Evolutionary conservation across 2,329 filamentous ascomycete species (phyloP), one percentile per base, ranked within the genome.

Genomic region (Ophiognomonia clavigignenti-juglandacearum): DNA sequence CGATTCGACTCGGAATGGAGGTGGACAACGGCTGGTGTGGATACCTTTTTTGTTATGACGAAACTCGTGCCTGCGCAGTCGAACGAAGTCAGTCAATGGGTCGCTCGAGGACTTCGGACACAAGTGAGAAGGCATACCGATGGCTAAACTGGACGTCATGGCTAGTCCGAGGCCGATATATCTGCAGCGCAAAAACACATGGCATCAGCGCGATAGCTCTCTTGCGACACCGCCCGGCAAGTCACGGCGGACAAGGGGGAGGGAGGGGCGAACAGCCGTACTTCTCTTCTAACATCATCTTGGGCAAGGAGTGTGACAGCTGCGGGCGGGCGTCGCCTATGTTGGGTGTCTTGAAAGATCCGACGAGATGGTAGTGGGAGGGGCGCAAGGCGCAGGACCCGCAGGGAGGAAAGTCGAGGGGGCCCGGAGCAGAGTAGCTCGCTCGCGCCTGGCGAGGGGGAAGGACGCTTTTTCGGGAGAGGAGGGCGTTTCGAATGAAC

Each of bases 21-120:
- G n/a, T n/a, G n/a, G n/a, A n/a, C n/a, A n/a, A n/a, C n/a, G 36
- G 42, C 24, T n/a, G 24, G 18, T 19, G 29, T 41, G 37, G 38
- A 66, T 72, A 93, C 88, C 80, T 96, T 97, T 73, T 98, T 98
- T 39, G 95, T 98, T 61, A 98, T 96, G 57, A 98, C 92, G 68
- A 98, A 98, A 78, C 91, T 96, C 43, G 88, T 90, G 62, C 90
- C 89, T 93, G 58, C 36, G 37, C 50, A 35, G 49, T 32, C 34
- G 37, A 45, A 39, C 44, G 3, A 43, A 10, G 48, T 51, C 47
- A 54, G 55, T 63, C 43, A 63, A 32, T 39, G 23, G n/a, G 23
- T 19, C 31, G 4, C 8, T 19, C 10, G 16, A 23, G 23, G 6
- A 34, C 26, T 20, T 16, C 16, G 32, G 32, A 16, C 3, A 11